Evolutionary conservation across 179 eudicot species (phyloP), one percentile per base, ranked within the genome.

Genomic region (Sideroxylon spinosum): DNA sequence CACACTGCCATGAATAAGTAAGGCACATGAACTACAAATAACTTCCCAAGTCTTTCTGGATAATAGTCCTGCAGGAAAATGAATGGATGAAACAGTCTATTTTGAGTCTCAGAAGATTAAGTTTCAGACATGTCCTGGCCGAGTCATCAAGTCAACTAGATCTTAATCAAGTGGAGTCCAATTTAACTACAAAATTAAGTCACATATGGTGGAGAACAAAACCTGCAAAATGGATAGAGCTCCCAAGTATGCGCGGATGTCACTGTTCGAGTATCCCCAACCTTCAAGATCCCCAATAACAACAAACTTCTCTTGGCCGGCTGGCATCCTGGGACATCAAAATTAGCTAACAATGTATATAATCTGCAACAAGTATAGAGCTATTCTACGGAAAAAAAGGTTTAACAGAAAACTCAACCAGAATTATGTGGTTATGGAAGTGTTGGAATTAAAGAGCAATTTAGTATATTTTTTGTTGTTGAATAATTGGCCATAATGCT

Each of bases 241-340:
- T 25, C 83, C 95, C 70, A 91, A 82, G 80, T 86, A 86, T 81
- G 87, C 94, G 22, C 90, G 88, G 56, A 90, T 68, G 71, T 93
- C 97, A 52, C 85, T 87, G 79, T 91, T 92, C 4, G 90, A 67
- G 81, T 89, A 94, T 76, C 97, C 89, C 89, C 91, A 94, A 79
- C 97, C 96, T 84, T 87, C 71, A 68, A 91, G 83, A 76, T 90
- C 90, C 17, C 75, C 88, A 20, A 93, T 89, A 10, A 81, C 84
- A 20, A 82, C 82, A 84, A 93, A 93, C 78, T 91, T 93, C 46
- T 93, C 97, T 73, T 88, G 88, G 69, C 92, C 96, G 57, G 73
- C 61, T 9, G 88, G 90, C 68, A 86, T 90, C 79, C 95, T 93
- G 92, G 69, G 80, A 19, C 55, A 23, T 22, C 64, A 37, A 64